Conservation (phyloP, 768 basidiomycete genomes). For the Suillus cothurnatus region DNA sequence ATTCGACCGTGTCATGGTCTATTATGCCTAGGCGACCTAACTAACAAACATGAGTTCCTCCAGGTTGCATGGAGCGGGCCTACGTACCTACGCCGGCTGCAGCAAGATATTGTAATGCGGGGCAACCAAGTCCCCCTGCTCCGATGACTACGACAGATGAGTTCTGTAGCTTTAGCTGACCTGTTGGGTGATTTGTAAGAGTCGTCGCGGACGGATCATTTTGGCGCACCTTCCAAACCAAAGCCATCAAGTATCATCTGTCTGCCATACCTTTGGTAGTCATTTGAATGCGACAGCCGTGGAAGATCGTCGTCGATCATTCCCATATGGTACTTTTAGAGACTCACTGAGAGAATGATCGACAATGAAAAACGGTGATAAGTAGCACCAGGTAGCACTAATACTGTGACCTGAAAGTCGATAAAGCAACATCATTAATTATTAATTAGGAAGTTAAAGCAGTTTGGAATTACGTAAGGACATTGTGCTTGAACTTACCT, state of each 20-base stretch:
- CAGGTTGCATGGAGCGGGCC: background rate
- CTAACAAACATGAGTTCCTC: conserved; percentile 11
- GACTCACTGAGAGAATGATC: background rate
- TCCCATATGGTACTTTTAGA: background rate
- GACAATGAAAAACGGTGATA: background rate
- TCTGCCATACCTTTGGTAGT: conserved; percentile 90
- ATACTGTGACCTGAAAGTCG: background rate
- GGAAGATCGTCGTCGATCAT: conserved; percentile 8
- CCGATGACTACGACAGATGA: conserved; percentile 87
- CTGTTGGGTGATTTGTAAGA: conserved; percentile 40
- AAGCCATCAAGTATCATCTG: conserved; percentile 95
- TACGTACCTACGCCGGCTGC: conserved; percentile 87
- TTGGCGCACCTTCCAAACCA: conserved; percentile 71
- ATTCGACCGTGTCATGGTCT: conserved; percentile 85
- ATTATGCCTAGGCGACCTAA: conserved; percentile 83
- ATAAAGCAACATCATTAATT: background rate
- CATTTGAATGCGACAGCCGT: conserved; percentile 49
- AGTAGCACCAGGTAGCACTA: background rate
- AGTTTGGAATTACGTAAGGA: background rate
- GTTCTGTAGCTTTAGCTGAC: conserved; percentile 77
- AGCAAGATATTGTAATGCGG: conserved; percentile 91
- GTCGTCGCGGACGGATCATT: background rate
- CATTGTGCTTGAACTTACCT: background rate
- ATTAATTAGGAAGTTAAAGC: background rate
- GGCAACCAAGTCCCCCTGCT: conserved; percentile 95